Conservation (phyloP, 2,329 filamentous ascomycete species). For the Lizonia empirigonia region DNA sequence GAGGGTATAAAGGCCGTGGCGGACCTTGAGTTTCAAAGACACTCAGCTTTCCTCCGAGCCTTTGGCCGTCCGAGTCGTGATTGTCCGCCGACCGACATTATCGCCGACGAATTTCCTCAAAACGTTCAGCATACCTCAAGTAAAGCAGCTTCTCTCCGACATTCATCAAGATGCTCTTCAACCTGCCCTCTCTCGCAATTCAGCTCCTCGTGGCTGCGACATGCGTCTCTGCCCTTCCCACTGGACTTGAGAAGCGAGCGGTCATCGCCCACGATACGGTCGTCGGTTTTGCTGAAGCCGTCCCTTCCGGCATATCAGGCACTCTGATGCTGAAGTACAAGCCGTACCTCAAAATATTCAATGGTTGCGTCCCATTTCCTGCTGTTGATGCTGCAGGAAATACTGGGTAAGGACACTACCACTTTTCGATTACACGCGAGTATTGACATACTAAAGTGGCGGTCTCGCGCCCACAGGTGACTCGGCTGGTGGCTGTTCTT, state of each 20-base stretch:
- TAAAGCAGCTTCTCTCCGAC: not conserved
- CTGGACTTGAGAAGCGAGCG: constrained; percentile 46
- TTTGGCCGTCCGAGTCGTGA: not conserved
- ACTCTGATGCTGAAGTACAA: constrained; percentile 61
- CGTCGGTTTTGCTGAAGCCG: constrained; percentile 60
- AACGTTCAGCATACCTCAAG: not conserved
- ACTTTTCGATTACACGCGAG: not conserved
- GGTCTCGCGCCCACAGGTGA: constrained; percentile 52
- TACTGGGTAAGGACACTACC: constrained; percentile 54
- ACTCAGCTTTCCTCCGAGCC: not conserved
- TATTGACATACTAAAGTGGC: constrained; percentile 41
- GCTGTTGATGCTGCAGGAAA: constrained; percentile 64
- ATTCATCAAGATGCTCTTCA: constrained; percentile 30
- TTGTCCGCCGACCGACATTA: constrained; percentile 1
- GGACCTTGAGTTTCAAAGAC: not conserved
- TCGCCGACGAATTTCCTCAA: not conserved
- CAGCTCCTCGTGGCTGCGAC: constrained; percentile 31
- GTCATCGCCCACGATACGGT: constrained; percentile 55
- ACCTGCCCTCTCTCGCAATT: constrained; percentile 26
- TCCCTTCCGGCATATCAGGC: constrained; percentile 56
- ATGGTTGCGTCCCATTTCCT: constrained; percentile 68
- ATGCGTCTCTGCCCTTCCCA: constrained; percentile 31
- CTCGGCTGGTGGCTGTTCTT: constrained; percentile 50
- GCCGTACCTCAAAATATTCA: constrained; percentile 60
- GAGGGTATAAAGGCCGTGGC: constrained; percentile 4